Percentiles rank a stretch among this genome's conserved stretches.
Evolutionary conservation across 306 rosid species (phyloP).

Genomic region (Alnus glutinosa): DNA sequence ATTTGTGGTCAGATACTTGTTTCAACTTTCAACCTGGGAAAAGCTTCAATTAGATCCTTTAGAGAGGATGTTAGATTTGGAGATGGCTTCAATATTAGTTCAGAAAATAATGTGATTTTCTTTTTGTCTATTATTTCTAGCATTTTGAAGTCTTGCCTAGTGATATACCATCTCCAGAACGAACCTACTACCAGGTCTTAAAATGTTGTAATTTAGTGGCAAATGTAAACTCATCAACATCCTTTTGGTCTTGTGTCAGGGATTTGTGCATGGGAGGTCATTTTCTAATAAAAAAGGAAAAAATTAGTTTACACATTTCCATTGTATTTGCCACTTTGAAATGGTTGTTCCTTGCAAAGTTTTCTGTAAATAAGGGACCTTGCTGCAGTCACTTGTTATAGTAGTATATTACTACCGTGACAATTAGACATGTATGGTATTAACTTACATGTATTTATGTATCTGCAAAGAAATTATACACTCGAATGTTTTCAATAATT

Average conservation of each 20-base stretch:
- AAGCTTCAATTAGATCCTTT: background rate
- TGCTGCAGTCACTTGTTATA: background rate
- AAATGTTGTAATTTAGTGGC: background rate
- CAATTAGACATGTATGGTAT: background rate
- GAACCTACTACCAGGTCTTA: background rate
- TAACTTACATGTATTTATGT: constrained; percentile 19
- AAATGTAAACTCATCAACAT: background rate
- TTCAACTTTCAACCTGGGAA: background rate
- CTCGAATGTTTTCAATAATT: constrained; percentile 37
- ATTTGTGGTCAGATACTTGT: background rate
- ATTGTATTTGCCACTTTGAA: background rate
- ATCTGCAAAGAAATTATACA: constrained; percentile 55
- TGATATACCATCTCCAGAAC: too few species aligned
- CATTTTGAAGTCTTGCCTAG: background rate
- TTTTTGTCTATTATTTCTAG: background rate
- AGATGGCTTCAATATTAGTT: background rate
- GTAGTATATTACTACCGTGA: background rate
- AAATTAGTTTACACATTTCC: background rate
- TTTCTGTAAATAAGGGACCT: background rate
- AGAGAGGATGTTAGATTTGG: background rate
- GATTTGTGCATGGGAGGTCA: background rate
- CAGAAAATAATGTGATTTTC: background rate
- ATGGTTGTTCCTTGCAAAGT: background rate
- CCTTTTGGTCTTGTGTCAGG: background rate
- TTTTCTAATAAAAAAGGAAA: too few species aligned